phyloP scores from a whole-genome alignment of 2,329 filamentous ascomycete species.

The Sclerotinia minor region DNA sequence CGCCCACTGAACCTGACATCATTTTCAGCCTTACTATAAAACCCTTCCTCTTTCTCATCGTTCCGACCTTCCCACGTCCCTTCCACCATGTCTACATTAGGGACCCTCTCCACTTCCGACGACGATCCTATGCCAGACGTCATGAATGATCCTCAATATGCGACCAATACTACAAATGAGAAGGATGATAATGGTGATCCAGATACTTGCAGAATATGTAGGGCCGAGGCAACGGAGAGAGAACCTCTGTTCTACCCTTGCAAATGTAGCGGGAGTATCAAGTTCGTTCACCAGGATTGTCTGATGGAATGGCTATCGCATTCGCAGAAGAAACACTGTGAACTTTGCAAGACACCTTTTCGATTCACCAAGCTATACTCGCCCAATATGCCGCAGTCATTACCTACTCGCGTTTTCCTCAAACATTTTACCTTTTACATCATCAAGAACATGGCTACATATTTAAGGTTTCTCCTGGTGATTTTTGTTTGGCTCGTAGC shows the following conservation, averaged over 20 bases:
- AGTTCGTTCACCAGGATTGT: conserved; percentile 96
- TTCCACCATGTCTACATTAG: conserved; percentile 1
- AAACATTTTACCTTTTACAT: conserved; percentile 75
- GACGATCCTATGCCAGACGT: conserved; percentile 47
- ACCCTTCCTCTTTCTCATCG: neutral
- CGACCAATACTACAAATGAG: conserved; percentile 43
- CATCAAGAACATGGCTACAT: conserved; percentile 69
- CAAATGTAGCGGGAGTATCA: conserved; percentile 99
- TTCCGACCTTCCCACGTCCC: neutral
- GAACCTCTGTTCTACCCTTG: conserved; percentile 96
- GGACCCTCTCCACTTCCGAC: neutral
- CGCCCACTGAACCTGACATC: neutral
- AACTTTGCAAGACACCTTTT: conserved; percentile 97
- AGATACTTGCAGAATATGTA: conserved; percentile 96
- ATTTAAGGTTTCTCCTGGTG: conserved; percentile 77
- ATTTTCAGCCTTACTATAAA: neutral
- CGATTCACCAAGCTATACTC: conserved; percentile 98
- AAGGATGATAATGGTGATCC: conserved; percentile 43
- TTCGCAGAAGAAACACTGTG: conserved; percentile 99
- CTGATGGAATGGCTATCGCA: conserved; percentile 98
- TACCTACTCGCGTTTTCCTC: conserved; percentile 79
- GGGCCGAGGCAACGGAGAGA: conserved; percentile 76
- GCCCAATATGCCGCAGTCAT: conserved; percentile 82
- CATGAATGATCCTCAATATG: conserved; percentile 58
- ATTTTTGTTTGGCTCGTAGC: conserved; percentile 83